These are phyloP conservation scores for Colletotrichum lindemuthianum DNA, from an alignment of 2,329 filamentous ascomycete species.

Conservation along the genomic window DNA sequence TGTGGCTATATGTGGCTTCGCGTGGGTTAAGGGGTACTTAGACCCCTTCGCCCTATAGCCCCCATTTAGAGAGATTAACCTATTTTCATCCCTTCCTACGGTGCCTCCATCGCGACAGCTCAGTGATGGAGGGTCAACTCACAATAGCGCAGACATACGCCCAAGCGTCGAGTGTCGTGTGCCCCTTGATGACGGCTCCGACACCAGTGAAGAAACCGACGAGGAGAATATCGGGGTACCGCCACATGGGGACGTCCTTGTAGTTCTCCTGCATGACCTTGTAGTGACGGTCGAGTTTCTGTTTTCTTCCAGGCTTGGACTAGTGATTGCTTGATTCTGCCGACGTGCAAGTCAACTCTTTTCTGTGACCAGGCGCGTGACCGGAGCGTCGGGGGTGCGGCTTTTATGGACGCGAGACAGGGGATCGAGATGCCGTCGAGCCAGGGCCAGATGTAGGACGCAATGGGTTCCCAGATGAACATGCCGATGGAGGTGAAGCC, in stretches of 20 bases:
- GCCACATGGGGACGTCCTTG: constrained; percentile 53
- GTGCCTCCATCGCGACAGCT: too few relatives aligned
- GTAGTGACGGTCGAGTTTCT: constrained; percentile 53
- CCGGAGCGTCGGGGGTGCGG: constrained; percentile 15
- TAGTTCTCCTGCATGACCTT: constrained; percentile 51
- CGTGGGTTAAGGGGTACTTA: too few relatives aligned
- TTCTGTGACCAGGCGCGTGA: too few relatives aligned
- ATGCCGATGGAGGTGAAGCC: constrained; percentile 32
- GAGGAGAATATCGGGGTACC: constrained; percentile 50
- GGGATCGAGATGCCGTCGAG: constrained; percentile 45
- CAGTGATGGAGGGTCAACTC: background rate
- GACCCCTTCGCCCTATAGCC: too few relatives aligned
- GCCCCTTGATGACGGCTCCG: constrained; percentile 46
- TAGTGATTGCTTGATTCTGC: constrained; percentile 26
- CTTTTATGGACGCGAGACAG: constrained; percentile 49
- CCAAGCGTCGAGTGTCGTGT: constrained; percentile 32
- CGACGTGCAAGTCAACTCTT: too few relatives aligned
- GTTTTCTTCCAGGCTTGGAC: constrained; percentile 41
- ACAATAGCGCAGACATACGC: constrained; percentile 33
- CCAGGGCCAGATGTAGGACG: constrained; percentile 33
- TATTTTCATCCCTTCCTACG: too few relatives aligned
- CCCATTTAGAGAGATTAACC: too few relatives aligned
- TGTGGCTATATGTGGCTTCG: too few relatives aligned
- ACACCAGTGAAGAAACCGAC: constrained; percentile 49
- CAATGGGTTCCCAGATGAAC: constrained; percentile 34